Percentiles rank a stretch among this genome's conserved stretches.
phyloP scores from a whole-genome alignment of 1,139 yeast genomes.

The Hyphopichia buzzinii region DNA sequence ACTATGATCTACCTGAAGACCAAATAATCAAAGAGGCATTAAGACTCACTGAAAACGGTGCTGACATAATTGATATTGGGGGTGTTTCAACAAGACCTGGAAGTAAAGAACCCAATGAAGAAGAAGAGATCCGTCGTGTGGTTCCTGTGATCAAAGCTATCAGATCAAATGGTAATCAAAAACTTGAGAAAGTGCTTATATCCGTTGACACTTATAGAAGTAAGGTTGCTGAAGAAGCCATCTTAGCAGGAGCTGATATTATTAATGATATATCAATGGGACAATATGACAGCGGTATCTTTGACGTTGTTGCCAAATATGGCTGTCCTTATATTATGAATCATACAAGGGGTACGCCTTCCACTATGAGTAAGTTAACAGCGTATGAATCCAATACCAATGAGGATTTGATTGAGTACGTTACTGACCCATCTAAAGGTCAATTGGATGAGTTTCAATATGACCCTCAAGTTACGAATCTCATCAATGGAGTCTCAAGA shows the following conservation, averaged over 20 bases:
- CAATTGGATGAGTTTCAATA: conserved; percentile 19
- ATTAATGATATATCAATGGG: conserved; percentile 93
- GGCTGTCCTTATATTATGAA: conserved; percentile 79
- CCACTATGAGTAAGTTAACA: conserved; percentile 65
- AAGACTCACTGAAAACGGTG: conserved; percentile 53
- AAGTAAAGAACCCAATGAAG: conserved; percentile 54
- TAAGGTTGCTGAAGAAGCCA: conserved; percentile 65
- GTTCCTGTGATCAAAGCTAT: conserved; percentile 68
- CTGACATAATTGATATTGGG: conserved; percentile 80
- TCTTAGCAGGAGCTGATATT: conserved; percentile 82
- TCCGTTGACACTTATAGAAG: conserved; percentile 87
- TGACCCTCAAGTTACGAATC: conserved; percentile 28
- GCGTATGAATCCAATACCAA: conserved; percentile 48
- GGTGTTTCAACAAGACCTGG: conserved; percentile 94
- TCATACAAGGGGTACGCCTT: conserved; percentile 83
- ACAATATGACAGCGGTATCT: conserved; percentile 59
- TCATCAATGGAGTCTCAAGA: conserved; percentile 51
- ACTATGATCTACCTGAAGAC: conserved; percentile 23
- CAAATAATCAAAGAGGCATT: conserved; percentile 37
- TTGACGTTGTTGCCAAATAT: conserved; percentile 61
- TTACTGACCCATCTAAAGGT: conserved; percentile 28
- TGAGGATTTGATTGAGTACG: conserved; percentile 38
- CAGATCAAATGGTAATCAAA: conserved; percentile 31
- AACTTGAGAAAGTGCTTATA: conserved; percentile 47
- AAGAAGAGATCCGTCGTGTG: conserved; percentile 64